Evolutionary conservation across 129 eudicot genomes (phyloP).

Genomic region (Flaveria bidentis): DNA sequence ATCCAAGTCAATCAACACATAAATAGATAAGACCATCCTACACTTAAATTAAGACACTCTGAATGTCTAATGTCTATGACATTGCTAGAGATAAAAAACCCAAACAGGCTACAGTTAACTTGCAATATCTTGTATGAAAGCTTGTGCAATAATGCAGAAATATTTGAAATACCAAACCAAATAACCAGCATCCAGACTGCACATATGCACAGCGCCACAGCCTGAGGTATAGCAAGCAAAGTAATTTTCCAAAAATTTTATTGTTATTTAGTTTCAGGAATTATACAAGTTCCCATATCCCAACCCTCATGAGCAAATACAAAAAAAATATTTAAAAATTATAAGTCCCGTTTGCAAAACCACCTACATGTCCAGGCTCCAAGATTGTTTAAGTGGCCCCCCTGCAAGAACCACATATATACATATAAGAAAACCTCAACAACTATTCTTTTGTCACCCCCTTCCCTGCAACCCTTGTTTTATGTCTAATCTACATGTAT

Average conservation of each 20-base stretch:
- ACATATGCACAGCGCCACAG: background rate
- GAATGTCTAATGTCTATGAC: background rate
- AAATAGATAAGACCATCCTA: background rate
- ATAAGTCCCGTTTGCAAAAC: slow-evolving; percentile 50
- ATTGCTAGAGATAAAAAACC: background rate
- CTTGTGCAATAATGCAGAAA: slow-evolving; percentile 28
- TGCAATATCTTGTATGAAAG: background rate
- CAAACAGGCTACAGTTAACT: slow-evolving; percentile 10
- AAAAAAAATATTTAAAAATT: slow-evolving; percentile 41
- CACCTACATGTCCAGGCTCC: slow-evolving; percentile 98
- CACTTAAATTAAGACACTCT: background rate
- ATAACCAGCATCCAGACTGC: slow-evolving; percentile 22
- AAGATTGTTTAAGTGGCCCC: slow-evolving; percentile 75
- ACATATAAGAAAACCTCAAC: slow-evolving; percentile 95
- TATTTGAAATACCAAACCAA: slow-evolving; percentile 23
- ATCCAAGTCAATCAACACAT: slow-evolving; percentile 17
- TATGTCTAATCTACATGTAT: slow-evolving; percentile 25
- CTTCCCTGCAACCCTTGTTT: slow-evolving; percentile 42
- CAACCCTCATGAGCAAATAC: slow-evolving; percentile 48
- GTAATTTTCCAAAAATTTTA: slow-evolving; percentile 2
- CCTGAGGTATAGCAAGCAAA: slow-evolving; percentile 1
- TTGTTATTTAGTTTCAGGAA: slow-evolving; percentile 8
- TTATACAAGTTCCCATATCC: slow-evolving; percentile 40
- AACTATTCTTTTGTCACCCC: slow-evolving; percentile 64
- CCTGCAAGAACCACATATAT: slow-evolving; percentile 99